Percentiles rank a stretch among this genome's conserved stretches.
Evolutionary conservation across 257 asterid genomes (phyloP).

Genomic region (Thymus quinquecostatus): DNA sequence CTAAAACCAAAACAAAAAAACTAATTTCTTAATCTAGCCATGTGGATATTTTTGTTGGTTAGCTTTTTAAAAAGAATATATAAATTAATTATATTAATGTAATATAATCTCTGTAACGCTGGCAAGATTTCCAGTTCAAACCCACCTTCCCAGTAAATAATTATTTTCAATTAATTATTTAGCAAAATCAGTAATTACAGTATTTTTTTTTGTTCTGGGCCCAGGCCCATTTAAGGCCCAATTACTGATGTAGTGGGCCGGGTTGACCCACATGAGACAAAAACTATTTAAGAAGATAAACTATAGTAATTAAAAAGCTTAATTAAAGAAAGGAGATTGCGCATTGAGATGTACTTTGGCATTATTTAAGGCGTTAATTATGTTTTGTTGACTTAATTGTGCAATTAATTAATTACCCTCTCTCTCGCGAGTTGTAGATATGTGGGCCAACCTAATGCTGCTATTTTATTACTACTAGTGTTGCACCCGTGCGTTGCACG

Average conservation of each 20-base stretch:
- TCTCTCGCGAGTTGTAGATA: not conserved
- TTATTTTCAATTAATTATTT: too few relatives aligned
- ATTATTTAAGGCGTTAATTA: conserved; percentile 21
- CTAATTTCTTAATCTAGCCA: not conserved
- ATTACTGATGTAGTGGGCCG: too few relatives aligned
- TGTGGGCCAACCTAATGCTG: not conserved
- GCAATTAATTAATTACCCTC: conserved; percentile 5
- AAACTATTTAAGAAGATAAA: too few relatives aligned
- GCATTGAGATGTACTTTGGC: not conserved
- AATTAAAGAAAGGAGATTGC: not conserved
- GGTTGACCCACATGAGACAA: too few relatives aligned
- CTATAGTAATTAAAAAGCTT: too few relatives aligned
- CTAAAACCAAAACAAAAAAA: not conserved
- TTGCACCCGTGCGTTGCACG: too few relatives aligned
- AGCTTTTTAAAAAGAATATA: not conserved
- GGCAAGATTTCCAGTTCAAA: not conserved
- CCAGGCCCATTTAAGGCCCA: too few relatives aligned
- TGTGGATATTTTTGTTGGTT: not conserved
- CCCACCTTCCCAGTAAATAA: not conserved
- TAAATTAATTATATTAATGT: not conserved
- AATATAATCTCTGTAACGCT: not conserved
- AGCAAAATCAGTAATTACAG: too few relatives aligned
- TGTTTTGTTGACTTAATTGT: conserved; percentile 11
- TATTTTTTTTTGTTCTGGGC: too few relatives aligned
- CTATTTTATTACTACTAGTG: too few relatives aligned